Evolutionary conservation across 305 asterid genomes (phyloP).

Genomic region (Striga hermonthica): DNA sequence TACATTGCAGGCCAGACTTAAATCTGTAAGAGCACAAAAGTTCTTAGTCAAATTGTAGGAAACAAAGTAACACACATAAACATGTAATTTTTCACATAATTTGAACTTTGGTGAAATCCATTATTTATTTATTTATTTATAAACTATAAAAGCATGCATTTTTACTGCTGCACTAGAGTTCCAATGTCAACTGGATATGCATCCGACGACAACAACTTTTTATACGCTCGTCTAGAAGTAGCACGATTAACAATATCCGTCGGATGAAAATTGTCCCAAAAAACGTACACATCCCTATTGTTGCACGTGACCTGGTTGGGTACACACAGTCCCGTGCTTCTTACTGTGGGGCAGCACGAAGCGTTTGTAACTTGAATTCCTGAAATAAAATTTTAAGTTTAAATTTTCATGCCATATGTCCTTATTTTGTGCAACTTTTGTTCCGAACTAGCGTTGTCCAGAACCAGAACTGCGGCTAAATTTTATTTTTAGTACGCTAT

Average conservation of each 20-base stretch:
- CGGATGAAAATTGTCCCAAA: slow-evolving; percentile 45
- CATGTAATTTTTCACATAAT: too few species aligned
- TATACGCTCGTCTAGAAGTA: slow-evolving; percentile 35
- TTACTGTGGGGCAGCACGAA: slow-evolving; percentile 40
- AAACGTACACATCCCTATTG: slow-evolving; percentile 30
- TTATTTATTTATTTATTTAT: too few species aligned
- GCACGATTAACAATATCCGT: slow-evolving; percentile 29
- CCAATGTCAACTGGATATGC: slow-evolving; percentile 42
- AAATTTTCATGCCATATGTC: background rate
- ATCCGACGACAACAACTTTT: slow-evolving; percentile 27
- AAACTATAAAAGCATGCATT: background rate
- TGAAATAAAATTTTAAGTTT: background rate
- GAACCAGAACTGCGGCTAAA: background rate
- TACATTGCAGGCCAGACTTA: too few species aligned
- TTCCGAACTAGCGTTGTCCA: background rate
- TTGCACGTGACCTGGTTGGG: slow-evolving; percentile 33
- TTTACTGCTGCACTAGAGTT: slow-evolving; percentile 30
- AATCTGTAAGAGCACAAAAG: too few species aligned
- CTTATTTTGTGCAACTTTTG: background rate
- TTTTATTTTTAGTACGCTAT: too few species aligned
- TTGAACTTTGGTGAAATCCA: too few species aligned
- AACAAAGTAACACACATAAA: too few species aligned
- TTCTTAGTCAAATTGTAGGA: too few species aligned
- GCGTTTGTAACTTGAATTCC: slow-evolving; percentile 25
- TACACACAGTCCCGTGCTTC: slow-evolving; percentile 36